A percentile compares a stretch with the other conserved stretches of the same genome.
phyloP scores from a whole-genome alignment of 768 basidiomycete species.

The Podaxis sp. region DNA sequence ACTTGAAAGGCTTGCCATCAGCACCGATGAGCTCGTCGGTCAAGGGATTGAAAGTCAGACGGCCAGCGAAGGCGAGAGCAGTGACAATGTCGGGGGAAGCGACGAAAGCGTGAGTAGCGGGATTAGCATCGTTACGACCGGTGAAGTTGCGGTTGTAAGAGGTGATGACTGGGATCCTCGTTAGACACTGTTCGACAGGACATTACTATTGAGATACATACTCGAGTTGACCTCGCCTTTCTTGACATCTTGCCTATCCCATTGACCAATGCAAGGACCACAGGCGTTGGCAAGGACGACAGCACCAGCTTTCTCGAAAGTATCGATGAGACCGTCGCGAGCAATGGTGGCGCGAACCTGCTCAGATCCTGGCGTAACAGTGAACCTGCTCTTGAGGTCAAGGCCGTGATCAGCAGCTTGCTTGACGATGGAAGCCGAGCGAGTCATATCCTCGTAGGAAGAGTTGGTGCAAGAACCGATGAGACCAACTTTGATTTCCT shows the following conservation, averaged over 20 bases:
- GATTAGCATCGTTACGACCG: slow-evolving; percentile 99
- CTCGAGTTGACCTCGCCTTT: slow-evolving; percentile 97
- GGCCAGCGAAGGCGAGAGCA: slow-evolving; percentile 93
- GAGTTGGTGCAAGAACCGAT: slow-evolving; percentile 99
- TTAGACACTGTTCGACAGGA: background rate
- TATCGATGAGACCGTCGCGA: slow-evolving; percentile 89
- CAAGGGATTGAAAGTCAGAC: slow-evolving; percentile 94
- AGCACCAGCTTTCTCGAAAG: slow-evolving; percentile 87
- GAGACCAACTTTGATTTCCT: slow-evolving; percentile 94
- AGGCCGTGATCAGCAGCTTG: slow-evolving; percentile 89
- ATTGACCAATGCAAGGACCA: slow-evolving; percentile 99
- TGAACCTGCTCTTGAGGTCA: slow-evolving; percentile 89
- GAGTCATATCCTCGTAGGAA: slow-evolving; percentile 99
- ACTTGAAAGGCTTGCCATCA: slow-evolving; percentile 97
- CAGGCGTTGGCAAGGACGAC: slow-evolving; percentile 97
- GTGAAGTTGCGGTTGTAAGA: slow-evolving; percentile 99
- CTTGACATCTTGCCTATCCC: slow-evolving; percentile 96
- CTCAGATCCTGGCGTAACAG: slow-evolving; percentile 97
- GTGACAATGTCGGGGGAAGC: slow-evolving; percentile 95
- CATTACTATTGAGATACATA: slow-evolving; percentile 33
- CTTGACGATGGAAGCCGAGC: slow-evolving; percentile 90
- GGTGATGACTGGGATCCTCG: slow-evolving; percentile 70
- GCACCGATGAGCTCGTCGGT: slow-evolving; percentile 84
- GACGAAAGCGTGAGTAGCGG: slow-evolving; percentile 96
- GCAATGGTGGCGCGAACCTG: slow-evolving; percentile 98